These are phyloP conservation scores for Mayamaea pseudoterrestris DNA, from an alignment of 108 stramenopile genomes.

Conservation along the genomic window DNA sequence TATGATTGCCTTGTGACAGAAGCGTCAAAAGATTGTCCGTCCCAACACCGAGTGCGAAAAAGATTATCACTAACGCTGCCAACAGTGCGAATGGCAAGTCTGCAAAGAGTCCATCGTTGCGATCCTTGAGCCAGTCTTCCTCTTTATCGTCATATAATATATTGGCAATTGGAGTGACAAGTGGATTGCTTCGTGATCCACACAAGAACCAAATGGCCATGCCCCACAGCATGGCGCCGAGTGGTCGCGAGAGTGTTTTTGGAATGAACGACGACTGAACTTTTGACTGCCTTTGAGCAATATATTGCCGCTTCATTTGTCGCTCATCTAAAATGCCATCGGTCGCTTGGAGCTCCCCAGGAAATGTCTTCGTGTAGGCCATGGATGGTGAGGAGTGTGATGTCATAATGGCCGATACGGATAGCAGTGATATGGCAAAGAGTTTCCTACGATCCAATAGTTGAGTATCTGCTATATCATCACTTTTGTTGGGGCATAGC, in stretches of 20 bases:
- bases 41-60: slow-evolving; percentile 38
- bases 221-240: slow-evolving; percentile 44
- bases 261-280: slow-evolving; percentile 19
- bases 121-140: slow-evolving; percentile 60
- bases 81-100: slow-evolving; percentile 39
- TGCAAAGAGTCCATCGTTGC: slow-evolving; percentile 67
- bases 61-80: slow-evolving; percentile 28
- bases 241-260: slow-evolving; percentile 16
- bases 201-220: slow-evolving; percentile 54
- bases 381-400: too few relatives aligned
- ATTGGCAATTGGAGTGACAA: slow-evolving; percentile 73
- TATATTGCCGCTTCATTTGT: slow-evolving; percentile 2
- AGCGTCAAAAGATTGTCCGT: slow-evolving; percentile 41
- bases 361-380: slow-evolving; percentile 43
- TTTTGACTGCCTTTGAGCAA: slow-evolving; percentile 20
- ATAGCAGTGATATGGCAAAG: too few relatives aligned
- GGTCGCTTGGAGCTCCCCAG: slow-evolving; percentile 25
- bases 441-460: too few relatives aligned
- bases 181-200: slow-evolving; percentile 61
- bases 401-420: too few relatives aligned
- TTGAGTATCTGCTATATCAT: too few relatives aligned
- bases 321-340: slow-evolving; percentile 2
- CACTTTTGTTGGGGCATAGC: too few relatives aligned
- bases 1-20: slow-evolving; percentile 50
- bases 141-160: slow-evolving; percentile 41